Conservation (phyloP, 768 basidiomycete genomes). For the Lactarius quietus region DNA sequence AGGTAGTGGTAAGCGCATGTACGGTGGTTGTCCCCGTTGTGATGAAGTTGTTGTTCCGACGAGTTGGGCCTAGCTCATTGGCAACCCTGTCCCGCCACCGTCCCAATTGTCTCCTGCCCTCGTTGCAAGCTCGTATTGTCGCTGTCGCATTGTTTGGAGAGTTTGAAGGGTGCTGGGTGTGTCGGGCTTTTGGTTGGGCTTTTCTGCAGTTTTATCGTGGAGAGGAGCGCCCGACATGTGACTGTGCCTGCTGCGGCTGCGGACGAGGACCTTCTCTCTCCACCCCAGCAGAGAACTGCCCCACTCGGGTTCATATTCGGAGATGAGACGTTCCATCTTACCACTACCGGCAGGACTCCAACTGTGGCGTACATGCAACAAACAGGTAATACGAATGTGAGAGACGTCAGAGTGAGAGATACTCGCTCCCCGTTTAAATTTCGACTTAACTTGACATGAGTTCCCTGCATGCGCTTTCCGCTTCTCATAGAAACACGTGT, state of each 20-base stretch:
- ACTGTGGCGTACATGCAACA: background rate
- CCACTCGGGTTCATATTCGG: background rate
- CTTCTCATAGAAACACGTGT: constrained; percentile 20
- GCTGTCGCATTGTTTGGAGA: background rate
- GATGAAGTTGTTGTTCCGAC: background rate
- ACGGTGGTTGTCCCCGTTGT: background rate
- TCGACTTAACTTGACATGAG: background rate
- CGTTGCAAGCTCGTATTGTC: constrained; percentile 4
- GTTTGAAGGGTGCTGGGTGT: background rate
- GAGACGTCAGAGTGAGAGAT: background rate
- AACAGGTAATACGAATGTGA: background rate
- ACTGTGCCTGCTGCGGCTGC: constrained; percentile 11
- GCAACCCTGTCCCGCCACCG: background rate
- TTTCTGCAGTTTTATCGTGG: constrained; percentile 4
- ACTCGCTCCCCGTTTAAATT: background rate
- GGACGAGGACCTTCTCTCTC: background rate
- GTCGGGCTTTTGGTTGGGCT: background rate
- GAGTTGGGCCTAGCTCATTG: background rate
- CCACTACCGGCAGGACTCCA: too few relatives aligned
- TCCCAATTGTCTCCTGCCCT: background rate
- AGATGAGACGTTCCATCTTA: background rate
- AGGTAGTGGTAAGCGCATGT: constrained; percentile 16
- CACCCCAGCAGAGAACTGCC: too few relatives aligned
- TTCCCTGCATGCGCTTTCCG: constrained; percentile 6
- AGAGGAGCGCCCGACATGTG: constrained; percentile 7